Conservation (phyloP, 176 grass and related monocot species). For the Cenchrus purpureus region DNA sequence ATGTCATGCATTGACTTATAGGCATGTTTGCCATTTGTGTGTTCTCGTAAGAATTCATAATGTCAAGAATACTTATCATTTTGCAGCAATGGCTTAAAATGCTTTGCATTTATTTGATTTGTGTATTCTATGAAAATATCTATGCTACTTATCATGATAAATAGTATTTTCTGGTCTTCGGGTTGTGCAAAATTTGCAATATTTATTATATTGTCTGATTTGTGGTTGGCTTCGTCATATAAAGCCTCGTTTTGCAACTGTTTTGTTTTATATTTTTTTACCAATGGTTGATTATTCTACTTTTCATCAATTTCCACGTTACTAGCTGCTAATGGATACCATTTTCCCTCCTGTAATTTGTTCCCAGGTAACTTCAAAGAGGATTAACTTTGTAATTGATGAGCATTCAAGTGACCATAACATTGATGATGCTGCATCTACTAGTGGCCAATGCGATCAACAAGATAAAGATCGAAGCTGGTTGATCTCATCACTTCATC, state of each 20-base stretch:
- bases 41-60: slow-evolving; percentile 13
- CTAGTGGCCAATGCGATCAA: slow-evolving; percentile 62
- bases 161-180: slow-evolving; percentile 21
- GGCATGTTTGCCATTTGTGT: background rate
- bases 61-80: slow-evolving; percentile 20
- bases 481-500: slow-evolving; percentile 96
- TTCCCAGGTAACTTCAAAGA: slow-evolving; percentile 92
- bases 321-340: slow-evolving; percentile 38
- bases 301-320: slow-evolving; percentile 26
- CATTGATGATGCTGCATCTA: slow-evolving; percentile 56
- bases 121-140: slow-evolving; percentile 16
- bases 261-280: slow-evolving; percentile 11
- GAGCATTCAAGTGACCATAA: slow-evolving; percentile 56
- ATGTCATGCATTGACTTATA: slow-evolving; percentile 17
- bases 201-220: slow-evolving; percentile 8
- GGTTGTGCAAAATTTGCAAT: background rate
- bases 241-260: background rate
- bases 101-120: slow-evolving; percentile 16
- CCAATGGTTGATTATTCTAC: background rate
- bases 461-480: slow-evolving; percentile 93
- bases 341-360: slow-evolving; percentile 29
- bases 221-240: background rate
- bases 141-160: slow-evolving; percentile 19
- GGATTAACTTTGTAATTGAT: slow-evolving; percentile 94
- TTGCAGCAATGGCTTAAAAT: slow-evolving; percentile 10